Conservation (phyloP, 1,284 basidiomycete genomes). For the Cutaneotrichosporon sp. region DNA sequence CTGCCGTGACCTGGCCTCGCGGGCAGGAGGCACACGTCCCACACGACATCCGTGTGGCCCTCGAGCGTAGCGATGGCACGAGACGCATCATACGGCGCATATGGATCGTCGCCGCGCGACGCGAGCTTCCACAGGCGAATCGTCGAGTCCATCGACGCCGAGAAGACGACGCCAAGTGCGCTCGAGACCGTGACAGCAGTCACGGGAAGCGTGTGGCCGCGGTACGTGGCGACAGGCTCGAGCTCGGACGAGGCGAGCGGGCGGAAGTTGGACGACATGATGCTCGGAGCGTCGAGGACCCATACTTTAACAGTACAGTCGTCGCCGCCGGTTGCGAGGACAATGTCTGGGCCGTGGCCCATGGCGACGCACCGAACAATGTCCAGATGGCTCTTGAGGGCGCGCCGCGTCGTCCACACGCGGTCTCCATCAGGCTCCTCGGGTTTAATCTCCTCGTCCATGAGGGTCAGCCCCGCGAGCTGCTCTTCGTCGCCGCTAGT, state of each 20-base stretch:
- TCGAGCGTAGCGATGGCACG: slow-evolving; percentile 72
- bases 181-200: slow-evolving; percentile 82
- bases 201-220: slow-evolving; percentile 88
- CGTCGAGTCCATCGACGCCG: slow-evolving; percentile 82
- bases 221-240: slow-evolving; percentile 83
- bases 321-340: slow-evolving; percentile 84
- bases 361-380: slow-evolving; percentile 84
- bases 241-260: slow-evolving; percentile 56
- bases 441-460: slow-evolving; percentile 57
- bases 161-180: slow-evolving; percentile 71
- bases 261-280: slow-evolving; percentile 26
- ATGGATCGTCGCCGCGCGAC: slow-evolving; percentile 61
- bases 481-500: slow-evolving; percentile 33
- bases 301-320: slow-evolving; percentile 96
- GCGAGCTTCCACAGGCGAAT: slow-evolving; percentile 88
- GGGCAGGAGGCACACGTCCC: slow-evolving; percentile 69
- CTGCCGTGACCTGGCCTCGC: not conserved
- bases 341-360: slow-evolving; percentile 67
- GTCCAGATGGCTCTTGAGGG: slow-evolving; percentile 82
- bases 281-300: slow-evolving; percentile 45
- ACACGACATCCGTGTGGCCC: slow-evolving; percentile 89
- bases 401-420: slow-evolving; percentile 76
- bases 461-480: slow-evolving; percentile 33
- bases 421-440: slow-evolving; percentile 52
- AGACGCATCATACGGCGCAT: slow-evolving; percentile 79